Evolutionary conservation across 768 basidiomycete species (phyloP).

Genomic region (Suillus sp.): DNA sequence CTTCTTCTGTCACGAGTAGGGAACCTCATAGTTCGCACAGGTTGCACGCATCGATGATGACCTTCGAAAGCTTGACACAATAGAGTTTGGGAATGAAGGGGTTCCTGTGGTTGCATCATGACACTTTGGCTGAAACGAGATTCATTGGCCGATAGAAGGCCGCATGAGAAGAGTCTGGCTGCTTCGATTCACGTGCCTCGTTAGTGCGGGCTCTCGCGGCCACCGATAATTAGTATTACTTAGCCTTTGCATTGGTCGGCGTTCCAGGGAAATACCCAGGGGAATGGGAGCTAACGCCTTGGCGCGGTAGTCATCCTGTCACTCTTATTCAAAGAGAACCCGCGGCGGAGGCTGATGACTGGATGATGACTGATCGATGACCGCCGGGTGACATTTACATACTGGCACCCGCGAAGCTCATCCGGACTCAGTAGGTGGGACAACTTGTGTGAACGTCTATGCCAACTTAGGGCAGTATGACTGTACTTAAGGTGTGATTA

Average conservation of each 20-base stretch:
- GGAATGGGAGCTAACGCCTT: background rate
- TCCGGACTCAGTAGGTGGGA: background rate
- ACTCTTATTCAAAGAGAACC: background rate
- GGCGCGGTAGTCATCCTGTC: background rate
- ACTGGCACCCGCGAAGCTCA: background rate
- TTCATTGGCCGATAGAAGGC: constrained; percentile 3
- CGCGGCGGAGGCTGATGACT: background rate
- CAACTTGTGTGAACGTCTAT: background rate
- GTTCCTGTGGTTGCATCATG: constrained; percentile 8
- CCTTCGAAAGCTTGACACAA: constrained; percentile 7
- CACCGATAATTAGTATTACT: background rate
- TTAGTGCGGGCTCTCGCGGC: background rate
- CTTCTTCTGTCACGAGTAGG: background rate
- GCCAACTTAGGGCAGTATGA: background rate
- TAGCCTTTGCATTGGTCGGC: background rate
- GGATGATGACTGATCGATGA: background rate
- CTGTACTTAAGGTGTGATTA: background rate
- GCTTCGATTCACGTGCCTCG: constrained; percentile 2
- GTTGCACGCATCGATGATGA: background rate
- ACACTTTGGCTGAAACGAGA: background rate
- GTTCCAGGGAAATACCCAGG: background rate
- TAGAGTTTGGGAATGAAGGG: constrained; percentile 4
- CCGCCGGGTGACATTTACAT: background rate
- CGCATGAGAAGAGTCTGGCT: constrained; percentile 1
- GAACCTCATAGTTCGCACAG: constrained; percentile 4